Evolutionary conservation across 2,329 filamentous ascomycete genomes (phyloP).

Genomic region (Monosporascus sp.): DNA sequence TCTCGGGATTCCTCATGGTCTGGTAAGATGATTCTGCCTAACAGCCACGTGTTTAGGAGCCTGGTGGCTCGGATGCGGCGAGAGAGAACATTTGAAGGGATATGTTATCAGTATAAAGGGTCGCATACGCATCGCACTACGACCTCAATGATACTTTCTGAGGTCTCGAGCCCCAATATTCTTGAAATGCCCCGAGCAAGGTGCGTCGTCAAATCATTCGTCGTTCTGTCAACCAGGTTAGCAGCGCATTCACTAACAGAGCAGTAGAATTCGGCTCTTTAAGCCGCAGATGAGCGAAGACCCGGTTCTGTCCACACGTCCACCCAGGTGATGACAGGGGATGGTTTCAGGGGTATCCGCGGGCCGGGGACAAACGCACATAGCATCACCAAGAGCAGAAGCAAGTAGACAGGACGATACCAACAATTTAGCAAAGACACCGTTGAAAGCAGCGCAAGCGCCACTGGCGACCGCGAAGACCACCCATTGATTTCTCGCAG

Average conservation of each 20-base stretch:
- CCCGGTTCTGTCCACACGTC: too few relatives aligned
- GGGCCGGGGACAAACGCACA: too few relatives aligned
- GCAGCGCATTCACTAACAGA: background rate
- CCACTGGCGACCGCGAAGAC: conserved; percentile 68
- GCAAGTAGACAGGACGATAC: conserved; percentile 22
- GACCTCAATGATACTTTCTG: conserved; percentile 41
- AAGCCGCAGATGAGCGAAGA: too few relatives aligned
- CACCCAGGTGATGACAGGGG: too few relatives aligned
- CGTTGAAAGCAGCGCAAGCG: conserved; percentile 74
- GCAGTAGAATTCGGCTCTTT: too few relatives aligned
- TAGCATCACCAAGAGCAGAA: background rate
- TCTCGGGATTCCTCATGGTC: too few relatives aligned
- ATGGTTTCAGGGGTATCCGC: too few relatives aligned
- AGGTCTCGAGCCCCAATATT: conserved; percentile 35
- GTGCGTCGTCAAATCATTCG: conserved; percentile 47
- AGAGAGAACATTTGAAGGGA: background rate
- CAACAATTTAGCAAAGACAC: conserved; percentile 77
- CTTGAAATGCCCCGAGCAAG: conserved; percentile 41
- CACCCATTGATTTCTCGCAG: conserved; percentile 50
- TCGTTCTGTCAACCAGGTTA: conserved; percentile 37
- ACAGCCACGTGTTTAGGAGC: background rate
- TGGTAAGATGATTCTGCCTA: too few relatives aligned
- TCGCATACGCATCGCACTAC: conserved; percentile 43
- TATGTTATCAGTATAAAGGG: background rate
- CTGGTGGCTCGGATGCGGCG: background rate